phyloP scores from a whole-genome alignment of 768 basidiomycete species.

The Rhodosporidiobolus odoratus region DNA sequence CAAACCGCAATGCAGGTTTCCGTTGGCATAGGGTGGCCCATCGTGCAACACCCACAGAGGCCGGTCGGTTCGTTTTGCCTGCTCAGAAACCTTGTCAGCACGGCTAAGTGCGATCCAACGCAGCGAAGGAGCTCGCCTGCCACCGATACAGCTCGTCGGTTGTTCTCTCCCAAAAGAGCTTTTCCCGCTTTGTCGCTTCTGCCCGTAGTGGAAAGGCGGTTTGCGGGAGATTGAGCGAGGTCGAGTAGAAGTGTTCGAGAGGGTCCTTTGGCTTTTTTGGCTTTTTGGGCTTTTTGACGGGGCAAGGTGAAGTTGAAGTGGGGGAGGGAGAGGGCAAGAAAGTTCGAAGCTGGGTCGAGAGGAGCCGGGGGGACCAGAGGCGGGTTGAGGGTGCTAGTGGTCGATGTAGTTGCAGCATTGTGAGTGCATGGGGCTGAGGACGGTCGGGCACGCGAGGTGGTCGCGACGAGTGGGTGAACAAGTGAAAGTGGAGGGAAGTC shows the following conservation, averaged over 20 bases:
- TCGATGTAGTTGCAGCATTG: neutral
- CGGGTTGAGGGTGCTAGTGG: neutral
- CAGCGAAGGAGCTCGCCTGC: constrained; percentile 45
- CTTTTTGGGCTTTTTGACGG: neutral
- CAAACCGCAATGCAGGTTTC: constrained; percentile 86
- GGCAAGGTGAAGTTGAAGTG: neutral
- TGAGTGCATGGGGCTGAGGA: neutral
- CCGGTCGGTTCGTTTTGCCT: constrained; percentile 65
- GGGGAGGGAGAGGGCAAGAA: neutral
- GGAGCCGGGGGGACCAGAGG: neutral
- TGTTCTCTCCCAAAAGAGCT: constrained; percentile 58
- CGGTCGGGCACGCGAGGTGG: neutral
- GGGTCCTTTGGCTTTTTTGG: constrained; percentile 15
- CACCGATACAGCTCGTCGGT: constrained; percentile 65
- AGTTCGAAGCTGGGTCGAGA: too few relatives aligned
- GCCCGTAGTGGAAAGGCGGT: constrained; percentile 71
- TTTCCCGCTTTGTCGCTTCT: constrained; percentile 61
- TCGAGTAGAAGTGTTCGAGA: constrained; percentile 49
- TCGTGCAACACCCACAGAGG: constrained; percentile 82
- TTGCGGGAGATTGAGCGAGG: constrained; percentile 72
- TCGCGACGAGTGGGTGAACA: neutral
- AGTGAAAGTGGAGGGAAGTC: neutral
- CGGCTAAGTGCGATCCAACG: neutral
- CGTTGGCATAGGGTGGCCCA: constrained; percentile 96
- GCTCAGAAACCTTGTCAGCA: neutral